phyloP scores from a whole-genome alignment of 2,329 filamentous ascomycete genomes.

The Epichloe hybrida region DNA sequence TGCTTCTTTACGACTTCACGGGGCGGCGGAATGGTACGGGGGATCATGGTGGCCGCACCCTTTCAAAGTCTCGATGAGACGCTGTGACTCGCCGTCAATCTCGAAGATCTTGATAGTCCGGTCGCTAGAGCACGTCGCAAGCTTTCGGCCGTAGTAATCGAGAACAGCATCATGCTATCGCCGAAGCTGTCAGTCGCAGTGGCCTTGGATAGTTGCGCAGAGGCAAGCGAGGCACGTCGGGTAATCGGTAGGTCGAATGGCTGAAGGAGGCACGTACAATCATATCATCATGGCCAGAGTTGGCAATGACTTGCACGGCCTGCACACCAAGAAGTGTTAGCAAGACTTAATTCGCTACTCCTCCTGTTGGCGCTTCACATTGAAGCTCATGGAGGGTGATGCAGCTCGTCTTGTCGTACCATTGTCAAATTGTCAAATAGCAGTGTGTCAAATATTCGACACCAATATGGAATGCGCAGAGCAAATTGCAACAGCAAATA shows the following conservation, averaged over 20 bases:
- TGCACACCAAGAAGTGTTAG: conserved; percentile 16
- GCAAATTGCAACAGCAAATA: neutral
- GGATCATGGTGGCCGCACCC: conserved; percentile 43
- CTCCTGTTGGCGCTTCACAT: no score
- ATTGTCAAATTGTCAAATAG: conserved; percentile 2
- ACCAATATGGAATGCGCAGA: neutral
- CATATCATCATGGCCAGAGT: conserved; percentile 82
- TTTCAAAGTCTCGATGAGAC: conserved; percentile 83
- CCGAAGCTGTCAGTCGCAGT: conserved; percentile 8
- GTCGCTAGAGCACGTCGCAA: conserved; percentile 95
- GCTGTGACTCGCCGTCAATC: conserved; percentile 84
- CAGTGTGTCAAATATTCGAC: neutral
- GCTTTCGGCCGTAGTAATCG: conserved; percentile 92
- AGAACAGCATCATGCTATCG: conserved; percentile 86
- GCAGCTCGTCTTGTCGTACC: conserved; percentile 1
- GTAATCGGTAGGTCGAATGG: neutral
- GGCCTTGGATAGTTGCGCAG: neutral
- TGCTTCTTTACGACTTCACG: neutral
- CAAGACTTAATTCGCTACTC: neutral
- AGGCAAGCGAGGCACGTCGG: neutral
- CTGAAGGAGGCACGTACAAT: conserved; percentile 58
- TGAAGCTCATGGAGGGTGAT: no score
- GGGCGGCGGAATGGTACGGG: no score
- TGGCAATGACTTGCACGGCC: conserved; percentile 31
- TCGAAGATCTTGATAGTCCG: conserved; percentile 99